A percentile compares a stretch with the other conserved stretches of the same genome.
phyloP scores from a whole-genome alignment of 1,284 basidiomycete genomes.

The Tausonia pullulans region DNA sequence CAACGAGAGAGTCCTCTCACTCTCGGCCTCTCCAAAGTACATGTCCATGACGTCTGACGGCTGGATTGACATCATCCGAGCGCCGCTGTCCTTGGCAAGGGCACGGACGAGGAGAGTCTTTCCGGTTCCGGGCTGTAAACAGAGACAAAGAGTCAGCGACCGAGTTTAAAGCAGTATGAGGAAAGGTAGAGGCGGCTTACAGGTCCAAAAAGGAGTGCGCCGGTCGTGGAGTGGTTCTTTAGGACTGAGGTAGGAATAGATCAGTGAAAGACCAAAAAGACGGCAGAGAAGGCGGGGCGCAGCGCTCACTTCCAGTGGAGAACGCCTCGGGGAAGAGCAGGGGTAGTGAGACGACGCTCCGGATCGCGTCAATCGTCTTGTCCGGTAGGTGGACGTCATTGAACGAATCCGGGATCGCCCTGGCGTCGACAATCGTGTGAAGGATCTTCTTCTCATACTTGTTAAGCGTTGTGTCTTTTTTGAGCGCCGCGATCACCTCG shows the following conservation, averaged over 20 bases:
- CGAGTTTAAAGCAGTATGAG: background rate
- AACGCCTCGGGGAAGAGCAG: slow-evolving; percentile 83
- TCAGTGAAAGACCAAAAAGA: background rate
- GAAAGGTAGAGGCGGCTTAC: slow-evolving; percentile 35
- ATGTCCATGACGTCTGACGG: slow-evolving; percentile 67
- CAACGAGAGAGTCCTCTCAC: slow-evolving; percentile 19
- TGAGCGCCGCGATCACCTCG: slow-evolving; percentile 61
- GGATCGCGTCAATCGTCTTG: slow-evolving; percentile 74
- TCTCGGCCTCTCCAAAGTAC: slow-evolving; percentile 93
- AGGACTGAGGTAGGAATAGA: slow-evolving; percentile 40
- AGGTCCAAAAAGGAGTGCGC: slow-evolving; percentile 79
- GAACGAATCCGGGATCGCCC: slow-evolving; percentile 57
- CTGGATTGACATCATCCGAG: slow-evolving; percentile 67
- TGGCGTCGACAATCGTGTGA: slow-evolving; percentile 69
- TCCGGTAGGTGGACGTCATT: slow-evolving; percentile 73
- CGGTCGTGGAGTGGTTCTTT: slow-evolving; percentile 77
- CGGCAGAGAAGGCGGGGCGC: background rate
- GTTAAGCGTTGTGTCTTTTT: slow-evolving; percentile 60
- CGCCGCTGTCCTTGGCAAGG: slow-evolving; percentile 80
- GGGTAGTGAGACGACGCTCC: slow-evolving; percentile 66
- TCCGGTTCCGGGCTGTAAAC: slow-evolving; percentile 57
- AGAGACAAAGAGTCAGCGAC: background rate
- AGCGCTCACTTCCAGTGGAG: slow-evolving; percentile 50
- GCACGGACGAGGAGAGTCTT: slow-evolving; percentile 84
- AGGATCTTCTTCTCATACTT: slow-evolving; percentile 64